Conservation (phyloP, 1,284 basidiomycete species). For the Vanrija sp. region DNA sequence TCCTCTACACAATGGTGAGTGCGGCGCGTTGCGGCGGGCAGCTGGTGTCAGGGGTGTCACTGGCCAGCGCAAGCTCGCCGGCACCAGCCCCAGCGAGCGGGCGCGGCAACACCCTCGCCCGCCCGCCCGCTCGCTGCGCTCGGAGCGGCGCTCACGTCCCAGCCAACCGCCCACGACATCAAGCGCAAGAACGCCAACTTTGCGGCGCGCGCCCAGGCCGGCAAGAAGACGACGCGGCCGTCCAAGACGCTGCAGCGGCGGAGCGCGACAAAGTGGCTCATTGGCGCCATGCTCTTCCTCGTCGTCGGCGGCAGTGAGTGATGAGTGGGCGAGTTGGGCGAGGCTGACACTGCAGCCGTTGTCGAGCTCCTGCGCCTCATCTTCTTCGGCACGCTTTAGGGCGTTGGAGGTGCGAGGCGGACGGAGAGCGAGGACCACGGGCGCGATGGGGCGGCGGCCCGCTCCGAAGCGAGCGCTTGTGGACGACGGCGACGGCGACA, state of each 20-base stretch:
- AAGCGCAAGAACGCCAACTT: slow-evolving; percentile 46
- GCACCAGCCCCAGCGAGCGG: no score
- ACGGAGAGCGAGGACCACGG: no score
- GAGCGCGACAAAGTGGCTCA: slow-evolving; percentile 33
- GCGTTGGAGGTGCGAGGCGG: neutral
- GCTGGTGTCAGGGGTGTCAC: no score
- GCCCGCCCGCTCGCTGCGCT: no score
- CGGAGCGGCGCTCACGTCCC: neutral
- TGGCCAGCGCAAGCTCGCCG: no score
- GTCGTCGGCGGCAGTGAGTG: slow-evolving; percentile 44
- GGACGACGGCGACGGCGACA: neutral
- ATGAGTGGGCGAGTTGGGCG: neutral
- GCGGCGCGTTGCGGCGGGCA: no score
- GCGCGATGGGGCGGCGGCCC: no score
- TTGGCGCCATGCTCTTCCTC: slow-evolving; percentile 42
- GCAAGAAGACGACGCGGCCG: slow-evolving; percentile 39
- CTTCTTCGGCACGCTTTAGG: slow-evolving; percentile 28
- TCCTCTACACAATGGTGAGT: no score
- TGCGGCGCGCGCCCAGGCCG: slow-evolving; percentile 37
- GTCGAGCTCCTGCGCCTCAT: slow-evolving; percentile 40
- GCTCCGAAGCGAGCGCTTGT: no score
- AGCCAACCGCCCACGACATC: slow-evolving; percentile 46
- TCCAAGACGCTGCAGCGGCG: slow-evolving; percentile 28
- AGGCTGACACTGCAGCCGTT: slow-evolving; percentile 23
- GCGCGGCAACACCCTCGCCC: no score